Conservation (phyloP, 768 basidiomycete species). For the Pisolithus marmoratus region DNA sequence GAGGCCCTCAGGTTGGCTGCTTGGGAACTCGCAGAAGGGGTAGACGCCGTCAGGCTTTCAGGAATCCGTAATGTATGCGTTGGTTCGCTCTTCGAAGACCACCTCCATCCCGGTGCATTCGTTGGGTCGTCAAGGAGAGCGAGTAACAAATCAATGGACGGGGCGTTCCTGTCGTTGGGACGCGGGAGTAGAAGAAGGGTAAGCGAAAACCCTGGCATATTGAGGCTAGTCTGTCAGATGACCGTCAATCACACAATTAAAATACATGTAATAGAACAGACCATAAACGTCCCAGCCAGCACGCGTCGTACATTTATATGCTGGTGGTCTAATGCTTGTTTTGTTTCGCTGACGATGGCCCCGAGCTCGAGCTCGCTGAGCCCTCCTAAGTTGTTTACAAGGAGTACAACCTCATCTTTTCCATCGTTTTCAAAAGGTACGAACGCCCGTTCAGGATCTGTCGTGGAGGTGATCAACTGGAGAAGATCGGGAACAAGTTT, state of each 20-base stretch:
- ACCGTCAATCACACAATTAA: no score
- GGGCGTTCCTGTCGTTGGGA: conserved; percentile 31
- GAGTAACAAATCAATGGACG: conserved; percentile 42
- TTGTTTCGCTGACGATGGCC: conserved; percentile 59
- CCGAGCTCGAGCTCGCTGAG: conserved; percentile 77
- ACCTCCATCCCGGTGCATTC: conserved; percentile 81
- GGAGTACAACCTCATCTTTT: conserved; percentile 64
- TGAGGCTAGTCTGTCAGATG: conserved; percentile 66
- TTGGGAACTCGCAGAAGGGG: conserved; percentile 2
- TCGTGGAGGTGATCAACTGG: conserved; percentile 62
- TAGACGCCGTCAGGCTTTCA: conserved; percentile 8
- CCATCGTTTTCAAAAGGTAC: conserved; percentile 60
- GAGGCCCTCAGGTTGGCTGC: conserved; percentile 27
- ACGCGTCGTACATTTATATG: conserved; percentile 58
- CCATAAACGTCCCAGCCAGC: conserved; percentile 84
- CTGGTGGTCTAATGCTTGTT: conserved; percentile 47
- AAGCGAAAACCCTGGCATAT: conserved; percentile 90
- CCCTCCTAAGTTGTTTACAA: conserved; percentile 88
- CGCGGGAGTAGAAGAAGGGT: conserved; percentile 73
- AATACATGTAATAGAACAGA: conserved; percentile 21
- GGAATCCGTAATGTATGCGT: conserved; percentile 10
- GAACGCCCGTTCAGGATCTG: conserved; percentile 74
- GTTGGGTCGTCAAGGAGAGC: conserved; percentile 65
- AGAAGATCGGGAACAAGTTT: conserved; percentile 68
- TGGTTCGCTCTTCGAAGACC: conserved; percentile 50